A percentile compares a stretch with the other conserved stretches of the same genome.
phyloP scores from a whole-genome alignment of 106 monocot genomes.

The Dioscorea alata region DNA sequence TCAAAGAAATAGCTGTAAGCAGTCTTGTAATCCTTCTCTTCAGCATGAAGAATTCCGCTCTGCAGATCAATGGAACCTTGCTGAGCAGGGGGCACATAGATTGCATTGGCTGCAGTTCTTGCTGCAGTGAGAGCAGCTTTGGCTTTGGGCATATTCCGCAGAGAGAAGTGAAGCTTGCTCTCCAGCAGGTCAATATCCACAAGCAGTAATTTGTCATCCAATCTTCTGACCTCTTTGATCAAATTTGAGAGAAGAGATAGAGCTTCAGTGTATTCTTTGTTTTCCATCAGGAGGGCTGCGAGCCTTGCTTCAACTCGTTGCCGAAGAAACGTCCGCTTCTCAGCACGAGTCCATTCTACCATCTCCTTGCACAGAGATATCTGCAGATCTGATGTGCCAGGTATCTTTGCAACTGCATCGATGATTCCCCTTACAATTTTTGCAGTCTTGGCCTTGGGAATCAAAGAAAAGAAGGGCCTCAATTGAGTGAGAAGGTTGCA shows the following conservation, averaged over 20 bases:
- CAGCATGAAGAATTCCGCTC: constrained; percentile 92
- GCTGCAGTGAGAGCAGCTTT: constrained; percentile 92
- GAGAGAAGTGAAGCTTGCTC: constrained; percentile 92
- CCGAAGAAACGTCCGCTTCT: constrained; percentile 45
- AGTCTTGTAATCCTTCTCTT: constrained; percentile 96
- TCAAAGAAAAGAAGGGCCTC: constrained; percentile 12
- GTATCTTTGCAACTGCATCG: constrained; percentile 16
- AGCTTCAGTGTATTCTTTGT: constrained; percentile 79
- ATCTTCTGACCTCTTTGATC: constrained; percentile 87
- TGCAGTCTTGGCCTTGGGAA: constrained; percentile 13
- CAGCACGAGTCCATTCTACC: constrained; percentile 15
- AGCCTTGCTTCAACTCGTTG: constrained; percentile 90
- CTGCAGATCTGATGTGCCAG: constrained; percentile 12
- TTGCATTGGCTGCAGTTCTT: constrained; percentile 91
- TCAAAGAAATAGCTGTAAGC: constrained; percentile 99
- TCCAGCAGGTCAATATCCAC: constrained; percentile 91
- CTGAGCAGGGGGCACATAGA: constrained; percentile 92
- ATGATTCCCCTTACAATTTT: constrained; percentile 17
- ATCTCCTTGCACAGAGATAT: constrained; percentile 17
- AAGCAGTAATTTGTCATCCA: constrained; percentile 87
- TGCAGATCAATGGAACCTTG: constrained; percentile 92
- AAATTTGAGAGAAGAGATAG: constrained; percentile 57
- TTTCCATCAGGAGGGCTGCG: constrained; percentile 80
- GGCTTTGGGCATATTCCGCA: constrained; percentile 89
- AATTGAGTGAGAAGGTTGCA: constrained; percentile 10